Base-by-base conservation (phyloP, 2,329 filamentous ascomycete species). In the Cladorrhinum sp. region DNA sequence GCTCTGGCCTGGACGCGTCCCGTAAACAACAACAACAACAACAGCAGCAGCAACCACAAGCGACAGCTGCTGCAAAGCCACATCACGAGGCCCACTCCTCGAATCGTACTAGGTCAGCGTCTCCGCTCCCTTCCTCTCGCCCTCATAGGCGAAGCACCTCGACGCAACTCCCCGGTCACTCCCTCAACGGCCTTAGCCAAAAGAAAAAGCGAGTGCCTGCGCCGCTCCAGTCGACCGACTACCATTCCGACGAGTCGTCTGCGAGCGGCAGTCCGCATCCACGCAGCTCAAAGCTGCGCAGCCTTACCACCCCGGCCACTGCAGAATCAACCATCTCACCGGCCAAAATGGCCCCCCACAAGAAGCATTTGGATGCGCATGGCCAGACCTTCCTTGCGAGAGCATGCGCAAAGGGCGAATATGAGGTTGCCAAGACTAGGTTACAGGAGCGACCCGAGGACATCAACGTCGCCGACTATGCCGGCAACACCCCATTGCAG, bases 401-500 rank as follows among this genome's bases (percentile, higher is more conserved):
- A 66, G 92, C 94, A 26, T 96, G 92, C 73, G 91, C 93, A 39
- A 87, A 88, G 67, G 92, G 92, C 55, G 91, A 96, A 71, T 84
- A 95, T 59, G 90, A 94, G 1, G 80, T 81, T 9, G 92, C 91
- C 16, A 93, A 90, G 72, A 83, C 85, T 67, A 85, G 90, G 64
- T 82, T 92, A 30, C 80, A 83, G 8, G 91, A 96, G 71, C 85
- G 92, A 20, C 92, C 92, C 0, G 91, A 96, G 64, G 92, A 98
- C 73, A 75, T 98, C 58, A 91, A 99, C 68, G 84, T 93, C 61
- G 86, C 91, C 23, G 95, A 99, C 71, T 96, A 96, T 72, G 95
- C 95, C 14, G 91, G 92, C n/a, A 98, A 98, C 70, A 96, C 94
- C 1, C 95, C 95, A 23, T 80, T 99, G 33, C 95, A 99, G 74